These are phyloP conservation scores for Monosporascus sp. DNA, from an alignment of 2,329 filamentous ascomycete species.

Conservation along the genomic window DNA sequence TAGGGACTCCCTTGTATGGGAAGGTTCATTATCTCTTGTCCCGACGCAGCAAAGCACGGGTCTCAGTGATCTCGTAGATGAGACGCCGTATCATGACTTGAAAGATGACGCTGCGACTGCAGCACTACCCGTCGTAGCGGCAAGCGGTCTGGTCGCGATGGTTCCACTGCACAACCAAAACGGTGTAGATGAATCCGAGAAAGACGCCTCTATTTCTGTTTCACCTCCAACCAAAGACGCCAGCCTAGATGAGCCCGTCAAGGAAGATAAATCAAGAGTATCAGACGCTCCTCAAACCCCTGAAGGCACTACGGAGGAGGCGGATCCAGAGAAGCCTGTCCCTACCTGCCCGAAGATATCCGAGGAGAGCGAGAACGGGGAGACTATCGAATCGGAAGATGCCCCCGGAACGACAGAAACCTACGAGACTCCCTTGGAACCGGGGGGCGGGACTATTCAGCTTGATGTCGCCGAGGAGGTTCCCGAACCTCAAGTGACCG, in stretches of 20 bases:
- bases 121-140: constrained; percentile 4
- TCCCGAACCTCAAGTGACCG: neutral
- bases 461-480: neutral
- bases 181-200: neutral
- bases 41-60: constrained; percentile 3
- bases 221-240: neutral
- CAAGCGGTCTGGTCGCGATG: neutral
- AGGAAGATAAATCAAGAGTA: neutral
- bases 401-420: neutral
- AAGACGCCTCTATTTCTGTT: neutral
- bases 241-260: neutral
- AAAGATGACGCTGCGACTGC: constrained; percentile 1
- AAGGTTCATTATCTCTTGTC: constrained; percentile 8
- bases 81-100: constrained; percentile 1
- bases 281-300: neutral
- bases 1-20: constrained; percentile 8
- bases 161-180: neutral
- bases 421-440: neutral
- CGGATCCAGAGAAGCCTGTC: neutral
- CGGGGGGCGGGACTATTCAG: neutral
- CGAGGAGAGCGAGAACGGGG: neutral
- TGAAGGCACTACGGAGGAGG: neutral
- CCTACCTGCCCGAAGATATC: neutral
- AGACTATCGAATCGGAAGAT: neutral
- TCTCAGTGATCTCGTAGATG: constrained; percentile 3